Conservation (phyloP, 2,329 filamentous ascomycete genomes). For the Neoscytalidium dimidiatum region DNA sequence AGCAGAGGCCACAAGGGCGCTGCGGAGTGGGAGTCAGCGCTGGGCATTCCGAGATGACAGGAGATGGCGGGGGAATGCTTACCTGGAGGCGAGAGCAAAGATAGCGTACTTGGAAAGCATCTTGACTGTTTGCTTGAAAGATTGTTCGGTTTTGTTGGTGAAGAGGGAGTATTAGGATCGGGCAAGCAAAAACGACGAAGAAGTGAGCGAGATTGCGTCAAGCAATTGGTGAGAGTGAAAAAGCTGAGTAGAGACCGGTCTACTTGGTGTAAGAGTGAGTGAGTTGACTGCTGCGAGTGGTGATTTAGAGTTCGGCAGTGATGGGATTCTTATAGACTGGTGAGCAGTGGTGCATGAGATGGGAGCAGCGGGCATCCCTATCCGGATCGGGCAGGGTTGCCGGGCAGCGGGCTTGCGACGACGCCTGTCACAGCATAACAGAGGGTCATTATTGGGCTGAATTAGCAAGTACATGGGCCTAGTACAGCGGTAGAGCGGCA, state of each 20-base stretch:
- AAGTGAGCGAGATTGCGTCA: slow-evolving; percentile 15
- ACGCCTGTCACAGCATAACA: slow-evolving; percentile 5
- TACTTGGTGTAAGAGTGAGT: slow-evolving; percentile 12
- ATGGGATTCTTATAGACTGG: background rate
- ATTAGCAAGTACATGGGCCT: background rate
- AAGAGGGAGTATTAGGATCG: background rate
- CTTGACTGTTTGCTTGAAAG: background rate
- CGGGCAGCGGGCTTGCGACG: slow-evolving; percentile 7
- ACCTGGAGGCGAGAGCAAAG: slow-evolving; percentile 18
- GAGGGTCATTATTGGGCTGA: background rate
- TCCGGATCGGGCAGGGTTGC: background rate
- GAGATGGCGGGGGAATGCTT: background rate
- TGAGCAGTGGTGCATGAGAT: background rate
- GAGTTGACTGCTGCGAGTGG: slow-evolving; percentile 17
- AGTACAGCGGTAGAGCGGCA: background rate
- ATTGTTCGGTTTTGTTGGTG: background rate
- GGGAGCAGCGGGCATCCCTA: background rate
- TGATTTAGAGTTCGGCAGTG: background rate
- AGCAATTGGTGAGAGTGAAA: background rate
- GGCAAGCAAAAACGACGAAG: background rate
- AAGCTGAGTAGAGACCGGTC: slow-evolving; percentile 13
- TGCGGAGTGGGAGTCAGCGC: background rate
- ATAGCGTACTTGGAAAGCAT: slow-evolving; percentile 18
- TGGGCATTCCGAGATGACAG: background rate
- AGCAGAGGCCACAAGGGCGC: slow-evolving; percentile 16